phyloP scores from a whole-genome alignment of 1,284 basidiomycete species.

The Schizophyllum amplum region DNA sequence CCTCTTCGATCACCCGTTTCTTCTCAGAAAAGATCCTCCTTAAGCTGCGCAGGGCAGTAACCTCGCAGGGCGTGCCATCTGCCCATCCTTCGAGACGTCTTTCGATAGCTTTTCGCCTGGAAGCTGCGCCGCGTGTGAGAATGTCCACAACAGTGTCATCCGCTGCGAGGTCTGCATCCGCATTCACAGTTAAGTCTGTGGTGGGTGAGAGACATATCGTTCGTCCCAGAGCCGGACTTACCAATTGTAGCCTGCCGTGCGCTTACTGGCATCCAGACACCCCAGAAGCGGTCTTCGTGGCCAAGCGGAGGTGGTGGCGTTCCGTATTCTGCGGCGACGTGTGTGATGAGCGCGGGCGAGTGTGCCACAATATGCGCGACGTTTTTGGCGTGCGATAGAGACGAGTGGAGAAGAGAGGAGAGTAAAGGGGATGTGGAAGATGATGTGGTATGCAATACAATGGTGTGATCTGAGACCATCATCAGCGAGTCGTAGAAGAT shows the following conservation, averaged over 20 bases:
- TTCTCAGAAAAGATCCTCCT: constrained; percentile 34
- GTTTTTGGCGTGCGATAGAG: constrained; percentile 43
- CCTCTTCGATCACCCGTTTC: constrained; percentile 31
- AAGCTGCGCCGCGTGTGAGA: constrained; percentile 39
- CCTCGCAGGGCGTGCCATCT: constrained; percentile 29
- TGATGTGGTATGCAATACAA: too few species aligned
- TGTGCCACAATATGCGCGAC: constrained; percentile 44
- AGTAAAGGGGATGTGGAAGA: constrained; percentile 44
- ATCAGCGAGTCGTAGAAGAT: constrained; percentile 43
- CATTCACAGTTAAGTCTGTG: constrained; percentile 46
- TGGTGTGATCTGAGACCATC: constrained; percentile 47
- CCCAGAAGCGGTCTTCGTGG: constrained; percentile 64
- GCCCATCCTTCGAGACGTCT: constrained; percentile 61
- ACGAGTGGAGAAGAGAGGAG: constrained; percentile 49
- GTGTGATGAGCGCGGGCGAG: constrained; percentile 52
- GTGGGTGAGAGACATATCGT: constrained; percentile 53
- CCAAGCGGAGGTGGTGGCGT: constrained; percentile 58
- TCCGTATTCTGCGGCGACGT: constrained; percentile 61
- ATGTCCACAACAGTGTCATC: constrained; percentile 57
- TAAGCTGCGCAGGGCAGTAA: constrained; percentile 41
- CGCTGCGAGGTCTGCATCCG: constrained; percentile 19
- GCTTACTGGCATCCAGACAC: constrained; percentile 58
- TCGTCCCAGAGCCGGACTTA: constrained; percentile 33
- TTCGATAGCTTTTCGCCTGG: constrained; percentile 46
- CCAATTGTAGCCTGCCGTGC: constrained; percentile 29